Evolutionary conservation across 2,329 filamentous ascomycete species (phyloP).

Genomic region (Bimuria novae-zelandiae): DNA sequence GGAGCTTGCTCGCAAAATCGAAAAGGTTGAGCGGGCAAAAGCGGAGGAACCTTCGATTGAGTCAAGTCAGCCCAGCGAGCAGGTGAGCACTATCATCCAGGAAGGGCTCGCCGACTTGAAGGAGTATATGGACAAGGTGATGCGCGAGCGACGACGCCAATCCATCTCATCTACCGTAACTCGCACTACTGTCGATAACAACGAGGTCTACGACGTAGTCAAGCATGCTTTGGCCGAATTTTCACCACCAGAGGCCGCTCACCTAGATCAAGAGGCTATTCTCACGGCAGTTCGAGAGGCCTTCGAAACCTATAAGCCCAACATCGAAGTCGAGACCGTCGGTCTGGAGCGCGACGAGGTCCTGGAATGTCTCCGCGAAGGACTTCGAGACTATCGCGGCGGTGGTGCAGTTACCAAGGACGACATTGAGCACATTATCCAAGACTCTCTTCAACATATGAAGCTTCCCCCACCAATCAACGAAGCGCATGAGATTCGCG

Average conservation of each 20-base stretch:
- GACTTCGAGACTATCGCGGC: constrained; percentile 74
- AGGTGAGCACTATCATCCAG: constrained; percentile 77
- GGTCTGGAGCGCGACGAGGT: constrained; percentile 91
- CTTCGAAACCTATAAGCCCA: constrained; percentile 84
- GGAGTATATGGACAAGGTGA: constrained; percentile 78
- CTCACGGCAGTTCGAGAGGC: constrained; percentile 85
- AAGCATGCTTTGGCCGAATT: constrained; percentile 71
- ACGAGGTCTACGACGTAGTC: constrained; percentile 85
- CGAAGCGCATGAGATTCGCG: constrained; percentile 71
- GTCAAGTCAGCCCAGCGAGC: constrained; percentile 60
- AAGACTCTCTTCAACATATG: constrained; percentile 84
- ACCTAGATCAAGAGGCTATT: constrained; percentile 74
- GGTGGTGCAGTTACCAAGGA: constrained; percentile 70
- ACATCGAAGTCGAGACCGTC: constrained; percentile 87
- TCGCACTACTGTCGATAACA: constrained; percentile 71
- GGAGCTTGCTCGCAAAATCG: constrained; percentile 85
- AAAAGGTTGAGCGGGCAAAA: constrained; percentile 63
- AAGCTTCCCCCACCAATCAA: constrained; percentile 73
- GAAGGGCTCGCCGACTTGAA: constrained; percentile 81
- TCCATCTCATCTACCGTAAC: constrained; percentile 66
- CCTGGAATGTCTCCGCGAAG: constrained; percentile 82
- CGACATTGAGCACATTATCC: constrained; percentile 82
- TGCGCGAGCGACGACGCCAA: constrained; percentile 74
- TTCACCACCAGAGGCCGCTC: constrained; percentile 42
- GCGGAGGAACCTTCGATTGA: constrained; percentile 45